These are phyloP conservation scores for Pharnaceum exiguum DNA, from an alignment of 148 eudicot genomes.

Conservation along the genomic window DNA sequence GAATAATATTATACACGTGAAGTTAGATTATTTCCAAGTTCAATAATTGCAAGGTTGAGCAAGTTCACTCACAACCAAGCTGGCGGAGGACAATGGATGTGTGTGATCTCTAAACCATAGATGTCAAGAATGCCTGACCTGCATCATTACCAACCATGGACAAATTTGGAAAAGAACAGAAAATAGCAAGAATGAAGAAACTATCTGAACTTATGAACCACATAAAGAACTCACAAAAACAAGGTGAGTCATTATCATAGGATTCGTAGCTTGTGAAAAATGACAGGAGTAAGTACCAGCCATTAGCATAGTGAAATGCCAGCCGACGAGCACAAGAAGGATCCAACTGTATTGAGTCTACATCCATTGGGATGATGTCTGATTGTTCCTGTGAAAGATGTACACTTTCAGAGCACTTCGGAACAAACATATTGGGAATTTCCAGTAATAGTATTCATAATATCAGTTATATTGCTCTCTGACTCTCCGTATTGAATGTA, in stretches of 20 bases:
- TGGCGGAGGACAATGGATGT: slow-evolving; percentile 98
- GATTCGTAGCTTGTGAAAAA: too few relatives aligned
- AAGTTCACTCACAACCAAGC: slow-evolving; percentile 76
- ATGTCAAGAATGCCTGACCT: slow-evolving; percentile 94
- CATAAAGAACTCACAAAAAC: too few relatives aligned
- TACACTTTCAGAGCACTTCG: background rate
- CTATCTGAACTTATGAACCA: background rate
- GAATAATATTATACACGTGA: slow-evolving; percentile 3
- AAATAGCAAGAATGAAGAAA: background rate
- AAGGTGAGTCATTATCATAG: too few relatives aligned
- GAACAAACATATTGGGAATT: background rate
- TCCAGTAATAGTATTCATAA: too few relatives aligned
- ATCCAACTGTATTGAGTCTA: slow-evolving; percentile 77
- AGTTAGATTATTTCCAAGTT: background rate
- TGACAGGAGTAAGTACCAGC: slow-evolving; percentile 46
- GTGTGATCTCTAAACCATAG: slow-evolving; percentile 61
- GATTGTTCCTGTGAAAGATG: slow-evolving; percentile 75
- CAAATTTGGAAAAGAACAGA: background rate
- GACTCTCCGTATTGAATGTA: too few relatives aligned
- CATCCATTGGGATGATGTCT: slow-evolving; percentile 61
- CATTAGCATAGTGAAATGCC: slow-evolving; percentile 96
- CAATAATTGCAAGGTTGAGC: background rate
- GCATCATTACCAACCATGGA: slow-evolving; percentile 10
- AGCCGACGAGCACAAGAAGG: slow-evolving; percentile 66
- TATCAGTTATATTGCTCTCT: too few relatives aligned